These are phyloP conservation scores for Corymbia citriodora DNA, from an alignment of 441 rosid genomes.

Conservation along the genomic window DNA sequence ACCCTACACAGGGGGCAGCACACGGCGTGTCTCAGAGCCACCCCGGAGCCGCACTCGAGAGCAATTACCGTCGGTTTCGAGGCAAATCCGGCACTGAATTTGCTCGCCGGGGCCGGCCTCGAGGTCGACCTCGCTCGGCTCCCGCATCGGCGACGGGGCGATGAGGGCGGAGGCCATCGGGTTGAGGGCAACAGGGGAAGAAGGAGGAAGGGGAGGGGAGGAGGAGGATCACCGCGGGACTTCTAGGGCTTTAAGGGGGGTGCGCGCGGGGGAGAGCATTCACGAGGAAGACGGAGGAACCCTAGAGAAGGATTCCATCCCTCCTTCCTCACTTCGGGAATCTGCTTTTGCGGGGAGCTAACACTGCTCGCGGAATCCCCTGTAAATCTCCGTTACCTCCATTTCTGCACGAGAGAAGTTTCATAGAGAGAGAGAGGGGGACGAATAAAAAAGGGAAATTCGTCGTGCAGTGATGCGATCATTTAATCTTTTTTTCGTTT, in stretches of 20 bases:
- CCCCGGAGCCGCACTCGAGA: no score
- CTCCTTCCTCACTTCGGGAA: background rate
- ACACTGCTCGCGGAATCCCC: background rate
- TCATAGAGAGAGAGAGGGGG: background rate
- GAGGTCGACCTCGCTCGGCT: slow-evolving; percentile 86
- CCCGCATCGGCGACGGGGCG: slow-evolving; percentile 64
- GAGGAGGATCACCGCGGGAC: background rate
- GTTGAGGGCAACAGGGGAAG: background rate
- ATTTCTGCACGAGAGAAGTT: background rate
- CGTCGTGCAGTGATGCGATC: background rate
- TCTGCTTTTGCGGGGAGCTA: background rate
- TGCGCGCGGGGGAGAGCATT: background rate
- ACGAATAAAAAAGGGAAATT: background rate
- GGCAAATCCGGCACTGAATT: slow-evolving; percentile 98
- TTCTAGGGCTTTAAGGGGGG: background rate
- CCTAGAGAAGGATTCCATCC: background rate
- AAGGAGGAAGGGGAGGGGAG: background rate
- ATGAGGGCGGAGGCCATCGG: slow-evolving; percentile 81
- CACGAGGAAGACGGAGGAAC: background rate
- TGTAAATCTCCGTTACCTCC: background rate
- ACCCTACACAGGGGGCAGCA: background rate
- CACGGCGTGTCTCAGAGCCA: background rate
- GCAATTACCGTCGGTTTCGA: slow-evolving; percentile 81
- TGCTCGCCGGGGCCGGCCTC: slow-evolving; percentile 97
- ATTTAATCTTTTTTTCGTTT: background rate